Conservation (phyloP, 331 rosid species). For the Malus hybrid region DNA sequence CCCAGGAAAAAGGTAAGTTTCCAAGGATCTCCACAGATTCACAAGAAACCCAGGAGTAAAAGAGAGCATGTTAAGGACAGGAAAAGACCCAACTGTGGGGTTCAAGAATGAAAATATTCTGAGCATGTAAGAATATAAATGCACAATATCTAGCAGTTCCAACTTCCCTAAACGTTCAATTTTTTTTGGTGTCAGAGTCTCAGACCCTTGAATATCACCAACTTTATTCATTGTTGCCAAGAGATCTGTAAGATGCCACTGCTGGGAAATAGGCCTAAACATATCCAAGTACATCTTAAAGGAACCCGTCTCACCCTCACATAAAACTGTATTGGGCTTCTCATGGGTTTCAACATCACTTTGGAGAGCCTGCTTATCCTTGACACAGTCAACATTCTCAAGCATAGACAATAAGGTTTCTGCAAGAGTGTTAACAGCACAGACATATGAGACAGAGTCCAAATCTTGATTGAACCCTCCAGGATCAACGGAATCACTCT, state of each 20-base stretch:
- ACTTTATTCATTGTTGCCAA: constrained; percentile 39
- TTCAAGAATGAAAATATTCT: constrained; percentile 58
- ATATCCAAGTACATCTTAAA: constrained; percentile 50
- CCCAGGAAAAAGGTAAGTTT: constrained; percentile 51
- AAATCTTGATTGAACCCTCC: constrained; percentile 61
- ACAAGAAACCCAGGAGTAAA: constrained; percentile 88
- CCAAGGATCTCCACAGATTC: constrained; percentile 66
- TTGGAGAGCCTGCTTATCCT: constrained; percentile 34
- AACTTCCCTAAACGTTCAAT: constrained; percentile 38
- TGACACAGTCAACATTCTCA: constrained; percentile 43
- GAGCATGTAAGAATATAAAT: constrained; percentile 67
- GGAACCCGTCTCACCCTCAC: constrained; percentile 41
- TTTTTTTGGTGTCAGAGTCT: constrained; percentile 26
- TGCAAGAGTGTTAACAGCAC: constrained; percentile 49
- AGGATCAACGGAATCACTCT: constrained; percentile 36
- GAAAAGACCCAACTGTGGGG: constrained; percentile 63
- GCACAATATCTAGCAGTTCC: constrained; percentile 59
- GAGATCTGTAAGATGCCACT: constrained; percentile 83
- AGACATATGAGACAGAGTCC: constrained; percentile 55
- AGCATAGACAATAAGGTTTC: constrained; percentile 53
- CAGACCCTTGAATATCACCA: constrained; percentile 18
- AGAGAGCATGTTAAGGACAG: constrained; percentile 85
- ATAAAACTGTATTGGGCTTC: constrained; percentile 25
- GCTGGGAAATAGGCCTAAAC: constrained; percentile 80
- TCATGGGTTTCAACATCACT: constrained; percentile 30